Evolutionary conservation across 140 eudicot genomes (phyloP), one percentile per base, ranked within the genome.

Genomic region (Cichorium intybus): DNA sequence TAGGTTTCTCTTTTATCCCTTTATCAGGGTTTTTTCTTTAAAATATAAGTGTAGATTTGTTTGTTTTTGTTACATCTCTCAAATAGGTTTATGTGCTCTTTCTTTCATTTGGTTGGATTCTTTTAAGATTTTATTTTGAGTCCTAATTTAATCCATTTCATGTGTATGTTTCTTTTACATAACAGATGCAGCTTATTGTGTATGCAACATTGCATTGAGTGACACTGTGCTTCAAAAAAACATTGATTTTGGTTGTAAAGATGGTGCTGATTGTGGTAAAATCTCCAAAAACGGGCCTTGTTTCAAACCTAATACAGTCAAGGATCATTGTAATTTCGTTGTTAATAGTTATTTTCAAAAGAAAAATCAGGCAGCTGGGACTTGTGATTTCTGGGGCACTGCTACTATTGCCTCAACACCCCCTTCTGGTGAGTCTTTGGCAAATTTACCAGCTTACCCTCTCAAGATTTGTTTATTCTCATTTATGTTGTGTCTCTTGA

Each of bases 101-200:
- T 43, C 18, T 17, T 31, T 18, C 31, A n/a, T 16, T 57, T 26
- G 8, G 7, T 28, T 31, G 10, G 21, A 5, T 12, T 34, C 10
- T 24, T 22, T 17, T 49, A 11, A 22, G 31, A 34, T 29, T 65
- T 14, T 3, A 51, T 50, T 49, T 66, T 35, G 43, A 35, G 26
- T 63, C 14, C 35, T 47, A 5, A 60, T 22, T 35, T 51, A 15
- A 70, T 49, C 61, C 4, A n/a, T 22, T 43, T 46, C 15, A 41
- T 62, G 62, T 49, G 1, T 61, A 10, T 17, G n/a, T n/a, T n/a
- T n/a, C n/a, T 72, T 54, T 35, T 28, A 14, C 47, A 10, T 11
- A 16, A 56, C 75, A 91, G 97, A 64, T 78, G 98, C 82, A 24
- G 49, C 73, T 46, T 91, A 87, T 63, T 91, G 98, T 64, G 45